Conservation (phyloP, 106 monocot genomes). For the Dendrobium officinale region DNA sequence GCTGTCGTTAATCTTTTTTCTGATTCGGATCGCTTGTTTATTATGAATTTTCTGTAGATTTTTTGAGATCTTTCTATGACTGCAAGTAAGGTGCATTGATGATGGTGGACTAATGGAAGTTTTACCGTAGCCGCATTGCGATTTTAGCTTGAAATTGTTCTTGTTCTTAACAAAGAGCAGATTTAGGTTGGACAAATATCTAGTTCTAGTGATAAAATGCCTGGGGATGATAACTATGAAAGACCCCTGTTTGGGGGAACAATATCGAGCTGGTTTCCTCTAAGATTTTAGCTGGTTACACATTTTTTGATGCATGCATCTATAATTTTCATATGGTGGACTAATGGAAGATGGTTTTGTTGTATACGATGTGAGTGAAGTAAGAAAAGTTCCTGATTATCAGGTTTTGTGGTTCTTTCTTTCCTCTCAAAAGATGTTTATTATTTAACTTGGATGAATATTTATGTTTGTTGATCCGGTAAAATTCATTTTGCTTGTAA, state of each 20-base stretch:
- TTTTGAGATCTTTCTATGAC: neutral
- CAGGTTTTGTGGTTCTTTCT: slow-evolving; percentile 33
- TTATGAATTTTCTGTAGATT: neutral
- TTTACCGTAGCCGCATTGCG: neutral
- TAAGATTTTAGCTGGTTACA: slow-evolving; percentile 55
- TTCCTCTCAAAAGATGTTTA: neutral
- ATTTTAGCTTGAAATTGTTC: neutral
- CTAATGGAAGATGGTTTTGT: neutral
- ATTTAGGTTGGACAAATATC: neutral
- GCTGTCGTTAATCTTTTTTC: neutral
- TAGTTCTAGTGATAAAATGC: neutral
- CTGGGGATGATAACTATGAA: slow-evolving; percentile 9
- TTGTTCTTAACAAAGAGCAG: neutral
- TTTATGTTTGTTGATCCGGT: neutral
- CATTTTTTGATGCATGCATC: neutral
- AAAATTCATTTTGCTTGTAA: neutral
- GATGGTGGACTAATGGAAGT: neutral
- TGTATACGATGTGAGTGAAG: slow-evolving; percentile 69
- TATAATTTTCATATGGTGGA: neutral
- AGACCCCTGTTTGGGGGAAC: slow-evolving; percentile 79
- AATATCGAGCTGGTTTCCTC: slow-evolving; percentile 60
- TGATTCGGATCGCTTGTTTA: neutral
- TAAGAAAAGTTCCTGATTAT: slow-evolving; percentile 75
- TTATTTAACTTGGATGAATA: neutral
- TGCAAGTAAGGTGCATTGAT: neutral